Conservation (phyloP, 2,329 filamentous ascomycete species). For the Fragosphaeria purpurea region DNA sequence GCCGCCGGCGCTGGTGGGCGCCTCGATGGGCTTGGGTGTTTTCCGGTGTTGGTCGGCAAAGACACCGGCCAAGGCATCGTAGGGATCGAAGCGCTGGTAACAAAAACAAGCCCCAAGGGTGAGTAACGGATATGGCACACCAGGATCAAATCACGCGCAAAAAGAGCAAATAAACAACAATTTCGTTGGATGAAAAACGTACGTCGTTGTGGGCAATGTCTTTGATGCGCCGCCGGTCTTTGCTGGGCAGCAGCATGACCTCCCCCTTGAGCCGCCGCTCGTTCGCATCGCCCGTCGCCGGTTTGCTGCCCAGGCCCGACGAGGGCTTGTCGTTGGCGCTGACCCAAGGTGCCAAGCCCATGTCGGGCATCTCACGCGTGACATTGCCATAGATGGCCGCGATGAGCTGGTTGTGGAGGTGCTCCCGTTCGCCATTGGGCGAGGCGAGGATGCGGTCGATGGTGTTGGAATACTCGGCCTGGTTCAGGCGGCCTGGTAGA, state of each 20-base stretch:
- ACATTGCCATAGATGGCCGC: constrained; percentile 60
- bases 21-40: constrained; percentile 41
- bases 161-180: neutral
- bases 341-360: constrained; percentile 59
- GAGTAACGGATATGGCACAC: constrained; percentile 4
- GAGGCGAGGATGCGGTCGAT: constrained; percentile 52
- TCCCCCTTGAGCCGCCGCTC: constrained; percentile 58
- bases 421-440: constrained; percentile 47
- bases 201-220: constrained; percentile 54
- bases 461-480: constrained; percentile 47
- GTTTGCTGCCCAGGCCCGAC: constrained; percentile 46
- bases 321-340: constrained; percentile 60
- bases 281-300: constrained; percentile 53
- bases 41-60: constrained; percentile 43
- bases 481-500: constrained; percentile 48
- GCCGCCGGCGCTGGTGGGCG: constrained; percentile 53
- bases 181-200: constrained; percentile 18
- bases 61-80: constrained; percentile 41
- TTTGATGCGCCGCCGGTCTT: constrained; percentile 57
- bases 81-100: constrained; percentile 38
- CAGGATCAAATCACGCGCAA: constrained; percentile 10
- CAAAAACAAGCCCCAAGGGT: neutral
- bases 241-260: constrained; percentile 59
- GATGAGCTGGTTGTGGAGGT: constrained; percentile 59
- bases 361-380: constrained; percentile 58